Evolutionary conservation across 768 basidiomycete genomes (phyloP).

Genomic region (Tylopilus rubrobrunneus): DNA sequence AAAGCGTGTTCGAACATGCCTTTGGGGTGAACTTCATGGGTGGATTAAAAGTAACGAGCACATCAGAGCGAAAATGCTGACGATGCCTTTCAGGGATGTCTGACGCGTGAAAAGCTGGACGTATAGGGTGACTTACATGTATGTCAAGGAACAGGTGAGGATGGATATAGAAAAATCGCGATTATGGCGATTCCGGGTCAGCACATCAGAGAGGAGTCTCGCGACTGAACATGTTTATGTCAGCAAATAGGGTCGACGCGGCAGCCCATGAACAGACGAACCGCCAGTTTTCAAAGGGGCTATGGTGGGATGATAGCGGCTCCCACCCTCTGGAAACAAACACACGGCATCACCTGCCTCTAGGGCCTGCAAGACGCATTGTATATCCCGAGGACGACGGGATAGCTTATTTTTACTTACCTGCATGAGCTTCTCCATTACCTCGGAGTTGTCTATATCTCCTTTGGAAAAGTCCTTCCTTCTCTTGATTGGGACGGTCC

Average conservation of each 20-base stretch:
- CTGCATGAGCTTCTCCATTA: conserved; percentile 66
- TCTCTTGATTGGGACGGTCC: conserved; percentile 79
- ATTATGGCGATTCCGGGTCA: conserved; percentile 64
- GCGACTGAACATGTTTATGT: conserved; percentile 49
- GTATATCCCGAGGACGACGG: neutral
- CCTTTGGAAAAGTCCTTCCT: conserved; percentile 62
- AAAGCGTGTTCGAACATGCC: conserved; percentile 30
- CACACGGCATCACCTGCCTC: conserved; percentile 77
- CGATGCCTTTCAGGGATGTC: conserved; percentile 53
- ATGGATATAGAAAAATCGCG: conserved; percentile 70
- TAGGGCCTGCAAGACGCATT: conserved; percentile 48
- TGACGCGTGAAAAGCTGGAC: neutral
- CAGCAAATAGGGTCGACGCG: neutral
- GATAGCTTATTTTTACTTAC: conserved; percentile 33
- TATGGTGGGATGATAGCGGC: conserved; percentile 81
- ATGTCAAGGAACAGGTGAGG: conserved; percentile 77
- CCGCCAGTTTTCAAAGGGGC: conserved; percentile 87
- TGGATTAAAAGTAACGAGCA: conserved; percentile 76
- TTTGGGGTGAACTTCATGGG: conserved; percentile 65
- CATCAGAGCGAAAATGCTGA: conserved; percentile 85
- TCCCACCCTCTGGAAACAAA: conserved; percentile 84
- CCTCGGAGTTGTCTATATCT: conserved; percentile 59
- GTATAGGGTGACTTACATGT: conserved; percentile 48
- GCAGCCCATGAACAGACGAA: conserved; percentile 29
- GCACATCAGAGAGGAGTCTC: conserved; percentile 72